phyloP scores from a whole-genome alignment of 257 asterid species.

The Thymus quinquecostatus region DNA sequence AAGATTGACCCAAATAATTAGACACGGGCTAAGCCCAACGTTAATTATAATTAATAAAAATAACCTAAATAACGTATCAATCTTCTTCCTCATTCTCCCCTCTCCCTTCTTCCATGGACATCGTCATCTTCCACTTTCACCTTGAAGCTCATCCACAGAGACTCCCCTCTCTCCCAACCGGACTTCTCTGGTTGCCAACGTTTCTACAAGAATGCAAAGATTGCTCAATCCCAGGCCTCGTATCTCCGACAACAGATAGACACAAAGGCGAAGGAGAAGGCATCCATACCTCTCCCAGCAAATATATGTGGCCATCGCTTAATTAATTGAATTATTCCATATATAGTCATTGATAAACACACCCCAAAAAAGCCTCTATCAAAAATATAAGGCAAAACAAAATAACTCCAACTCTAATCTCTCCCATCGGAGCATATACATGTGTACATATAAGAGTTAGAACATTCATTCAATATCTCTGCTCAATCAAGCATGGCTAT shows the following conservation, averaged over 20 bases:
- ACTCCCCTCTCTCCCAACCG: constrained; percentile 40
- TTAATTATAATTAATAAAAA: too few relatives aligned
- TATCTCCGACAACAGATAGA: neutral
- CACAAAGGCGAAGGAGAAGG: neutral
- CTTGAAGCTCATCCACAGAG: constrained; percentile 28
- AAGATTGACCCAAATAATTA: too few relatives aligned
- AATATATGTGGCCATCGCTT: neutral
- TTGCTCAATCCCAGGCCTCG: constrained; percentile 30
- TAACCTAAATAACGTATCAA: too few relatives aligned
- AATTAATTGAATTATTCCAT: too few relatives aligned
- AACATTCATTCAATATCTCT: neutral
- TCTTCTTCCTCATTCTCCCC: neutral
- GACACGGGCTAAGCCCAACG: too few relatives aligned
- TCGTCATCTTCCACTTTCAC: constrained; percentile 5
- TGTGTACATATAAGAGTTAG: too few relatives aligned
- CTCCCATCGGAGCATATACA: neutral
- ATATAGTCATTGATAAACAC: neutral
- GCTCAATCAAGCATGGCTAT: constrained; percentile 3
- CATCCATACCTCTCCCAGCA: constrained; percentile 24
- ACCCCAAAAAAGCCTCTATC: neutral
- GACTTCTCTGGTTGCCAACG: constrained; percentile 37
- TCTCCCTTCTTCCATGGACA: constrained; percentile 19
- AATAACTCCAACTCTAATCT: constrained; percentile 32
- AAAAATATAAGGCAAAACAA: constrained; percentile 13
- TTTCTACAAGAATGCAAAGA: constrained; percentile 22